Base-by-base conservation (phyloP, 2,329 filamentous ascomycete genomes). In the Aspergillus spinulosporus region DNA sequence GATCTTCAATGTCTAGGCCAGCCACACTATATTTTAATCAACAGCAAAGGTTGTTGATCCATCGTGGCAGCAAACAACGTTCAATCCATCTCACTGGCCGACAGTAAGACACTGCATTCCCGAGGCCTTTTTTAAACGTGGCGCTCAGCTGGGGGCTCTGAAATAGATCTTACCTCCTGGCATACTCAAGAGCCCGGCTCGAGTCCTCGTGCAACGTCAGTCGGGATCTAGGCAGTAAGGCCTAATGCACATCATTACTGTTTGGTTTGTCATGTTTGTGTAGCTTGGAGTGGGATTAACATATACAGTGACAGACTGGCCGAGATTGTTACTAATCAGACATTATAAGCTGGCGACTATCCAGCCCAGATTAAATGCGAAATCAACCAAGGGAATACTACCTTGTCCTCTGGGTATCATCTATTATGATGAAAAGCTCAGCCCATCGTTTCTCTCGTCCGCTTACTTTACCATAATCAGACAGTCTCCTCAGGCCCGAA, bases 1-100 rank as follows among this genome's bases (percentile, higher is more conserved):
- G 52, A 55, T 49, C 36, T 37, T 56, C 53, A 51, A 29, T 32
- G 46, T 39, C 8, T 32, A 12, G 47, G 32, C 40, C 53, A 56
- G 52, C 52, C 52, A 49, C 52, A 50, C 31, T 34, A 28, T 14
- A 43, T 32, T 36, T 43, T 26, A 47, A 43, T 36, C 52, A 49
- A 32, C 31, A 49, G 21, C 39, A 29, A n/a, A 21, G 47, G 14
- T 15, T 42, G 53, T 36, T 15, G 46, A 55, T 49, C 53, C 39
- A 56, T 50, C 53, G 46, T 36, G 46, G 50, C 47, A 46, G 40
- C 47, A 39, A 50, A 37, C 32, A 40, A 40, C 31, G 46, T 12
- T 6, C 49, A 29, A 21, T 21, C 6, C 34, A 44, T 28, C 31
- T 45, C 11, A 43, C 39, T 45, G 31, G 49, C 26, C 40, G 45